Conservation (phyloP, 257 asterid genomes). For the Jaltomata sinuosa region DNA sequence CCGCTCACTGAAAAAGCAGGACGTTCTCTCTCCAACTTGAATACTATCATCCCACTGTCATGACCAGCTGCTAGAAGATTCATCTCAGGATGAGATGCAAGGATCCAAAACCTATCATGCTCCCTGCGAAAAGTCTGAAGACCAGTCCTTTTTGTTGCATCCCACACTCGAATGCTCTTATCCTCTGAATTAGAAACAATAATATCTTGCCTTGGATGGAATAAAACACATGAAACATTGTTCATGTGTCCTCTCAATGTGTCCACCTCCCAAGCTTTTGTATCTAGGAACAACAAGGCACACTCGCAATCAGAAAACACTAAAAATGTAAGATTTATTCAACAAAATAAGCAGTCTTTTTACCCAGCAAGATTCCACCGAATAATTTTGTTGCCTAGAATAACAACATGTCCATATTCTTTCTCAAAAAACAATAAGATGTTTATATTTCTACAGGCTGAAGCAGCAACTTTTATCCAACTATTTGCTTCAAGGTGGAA, state of each 20-base stretch:
- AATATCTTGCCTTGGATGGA: constrained; percentile 86
- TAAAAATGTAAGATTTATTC: neutral
- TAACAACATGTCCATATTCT: neutral
- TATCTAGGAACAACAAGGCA: constrained; percentile 38
- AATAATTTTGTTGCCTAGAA: neutral
- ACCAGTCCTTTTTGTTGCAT: constrained; percentile 96
- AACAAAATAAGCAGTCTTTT: neutral
- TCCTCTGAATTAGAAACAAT: constrained; percentile 97
- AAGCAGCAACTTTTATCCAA: neutral
- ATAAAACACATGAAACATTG: constrained; percentile 90
- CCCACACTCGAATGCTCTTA: constrained; percentile 98
- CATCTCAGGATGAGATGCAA: constrained; percentile 93
- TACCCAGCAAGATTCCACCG: neutral
- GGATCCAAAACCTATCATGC: constrained; percentile 98
- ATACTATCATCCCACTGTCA: constrained; percentile 97
- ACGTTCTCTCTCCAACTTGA: constrained; percentile 94
- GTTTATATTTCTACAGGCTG: neutral
- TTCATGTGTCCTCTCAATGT: constrained; percentile 97
- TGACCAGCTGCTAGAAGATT: constrained; percentile 98
- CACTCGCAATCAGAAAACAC: neutral
- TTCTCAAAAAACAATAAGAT: neutral
- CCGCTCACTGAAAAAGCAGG: constrained; percentile 83
- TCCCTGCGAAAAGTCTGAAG: constrained; percentile 95
- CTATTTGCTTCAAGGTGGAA: neutral
- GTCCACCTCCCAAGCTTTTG: constrained; percentile 99